A percentile compares a stretch with the other conserved stretches of the same genome.
Evolutionary conservation across 176 grass and related monocot genomes (phyloP).

Genomic region (Carex pumila): DNA sequence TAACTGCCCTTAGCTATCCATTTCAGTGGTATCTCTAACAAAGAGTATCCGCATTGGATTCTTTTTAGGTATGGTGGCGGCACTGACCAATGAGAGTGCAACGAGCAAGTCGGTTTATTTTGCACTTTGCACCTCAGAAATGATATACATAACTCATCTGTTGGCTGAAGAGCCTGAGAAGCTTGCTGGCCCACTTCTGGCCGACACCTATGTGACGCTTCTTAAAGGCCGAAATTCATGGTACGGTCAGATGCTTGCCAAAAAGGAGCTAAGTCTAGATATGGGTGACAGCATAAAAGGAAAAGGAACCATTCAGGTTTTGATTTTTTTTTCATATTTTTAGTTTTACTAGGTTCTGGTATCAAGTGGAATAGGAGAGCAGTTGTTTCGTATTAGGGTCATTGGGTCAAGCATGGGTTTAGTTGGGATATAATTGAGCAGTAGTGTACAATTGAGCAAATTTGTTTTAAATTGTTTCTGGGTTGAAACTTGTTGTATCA

Average conservation of each 20-base stretch:
- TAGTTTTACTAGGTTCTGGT: neutral
- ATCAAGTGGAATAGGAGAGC: neutral
- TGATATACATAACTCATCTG: constrained; percentile 99
- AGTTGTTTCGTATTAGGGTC: neutral
- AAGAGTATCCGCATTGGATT: neutral
- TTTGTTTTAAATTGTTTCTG: neutral
- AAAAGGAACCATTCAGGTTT: constrained; percentile 98
- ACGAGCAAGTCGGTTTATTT: constrained; percentile 99
- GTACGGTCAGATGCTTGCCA: constrained; percentile 93
- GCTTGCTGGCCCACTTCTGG: constrained; percentile 89
- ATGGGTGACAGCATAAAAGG: constrained; percentile 99
- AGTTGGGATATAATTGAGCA: neutral
- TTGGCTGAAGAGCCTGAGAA: constrained; percentile 92
- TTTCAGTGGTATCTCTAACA: neutral
- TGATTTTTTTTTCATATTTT: neutral
- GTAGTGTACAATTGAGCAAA: neutral
- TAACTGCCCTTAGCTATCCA: neutral
- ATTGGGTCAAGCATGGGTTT: neutral
- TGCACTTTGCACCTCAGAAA: constrained; percentile 96
- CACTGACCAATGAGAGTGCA: constrained; percentile 94
- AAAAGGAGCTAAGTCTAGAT: constrained; percentile 76
- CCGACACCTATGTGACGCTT: constrained; percentile 89
- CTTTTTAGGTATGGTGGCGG: constrained; percentile 81
- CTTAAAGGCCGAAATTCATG: constrained; percentile 96
- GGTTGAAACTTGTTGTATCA: neutral